A percentile compares a stretch with the other conserved stretches of the same genome.
These are phyloP conservation scores for Coniella lustricola DNA, from an alignment of 2,329 filamentous ascomycete species.

Conservation along the genomic window DNA sequence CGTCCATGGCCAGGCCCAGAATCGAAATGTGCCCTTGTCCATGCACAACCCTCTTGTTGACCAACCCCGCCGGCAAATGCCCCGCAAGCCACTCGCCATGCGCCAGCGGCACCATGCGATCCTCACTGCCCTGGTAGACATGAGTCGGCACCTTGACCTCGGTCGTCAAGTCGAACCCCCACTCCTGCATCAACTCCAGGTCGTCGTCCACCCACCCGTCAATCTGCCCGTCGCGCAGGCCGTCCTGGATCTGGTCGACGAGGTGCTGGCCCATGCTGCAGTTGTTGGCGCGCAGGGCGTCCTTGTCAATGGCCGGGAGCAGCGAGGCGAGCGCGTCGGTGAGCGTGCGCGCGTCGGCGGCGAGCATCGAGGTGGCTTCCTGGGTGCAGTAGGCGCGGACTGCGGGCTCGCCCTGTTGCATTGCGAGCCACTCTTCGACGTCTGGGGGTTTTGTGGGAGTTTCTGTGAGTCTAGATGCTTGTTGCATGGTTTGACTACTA, in stretches of 20 bases:
- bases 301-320: constrained; percentile 4
- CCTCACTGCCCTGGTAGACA: constrained; percentile 20
- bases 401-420: constrained; percentile 5
- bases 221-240: constrained; percentile 9
- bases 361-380: not conserved
- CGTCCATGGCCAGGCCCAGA: not conserved
- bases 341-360: not conserved
- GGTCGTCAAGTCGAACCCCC: constrained; percentile 18
- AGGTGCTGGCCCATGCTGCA: not conserved
- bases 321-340: constrained; percentile 5
- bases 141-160: constrained; percentile 20
- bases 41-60: constrained; percentile 16
- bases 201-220: constrained; percentile 23
- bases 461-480: no score
- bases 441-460: not conserved
- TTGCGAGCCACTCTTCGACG: constrained; percentile 2
- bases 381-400: constrained; percentile 1
- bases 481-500: no score
- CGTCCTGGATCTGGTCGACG: constrained; percentile 9
- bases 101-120: constrained; percentile 20
- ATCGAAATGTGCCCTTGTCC: constrained; percentile 20
- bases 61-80: constrained; percentile 18
- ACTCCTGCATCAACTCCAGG: constrained; percentile 17
- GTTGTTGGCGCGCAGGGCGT: constrained; percentile 3
- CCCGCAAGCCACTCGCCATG: constrained; percentile 20